phyloP scores from a whole-genome alignment of 805 yeast genomes.

The Starmerella sp. region DNA sequence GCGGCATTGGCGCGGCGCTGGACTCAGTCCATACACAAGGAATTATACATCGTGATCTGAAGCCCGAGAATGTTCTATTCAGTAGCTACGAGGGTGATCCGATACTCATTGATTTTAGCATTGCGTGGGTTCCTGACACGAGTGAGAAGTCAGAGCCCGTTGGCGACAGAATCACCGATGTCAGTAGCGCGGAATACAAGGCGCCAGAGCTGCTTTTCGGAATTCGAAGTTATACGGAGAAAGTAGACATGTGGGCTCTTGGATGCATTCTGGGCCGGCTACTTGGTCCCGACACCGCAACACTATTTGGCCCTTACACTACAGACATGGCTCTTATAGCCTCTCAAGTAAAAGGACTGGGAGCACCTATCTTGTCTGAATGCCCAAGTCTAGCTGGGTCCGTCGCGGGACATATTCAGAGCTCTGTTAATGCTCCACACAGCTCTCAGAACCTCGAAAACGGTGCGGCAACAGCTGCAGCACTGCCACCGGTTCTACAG shows the following conservation, averaged over 20 bases:
- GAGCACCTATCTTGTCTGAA: constrained; percentile 35
- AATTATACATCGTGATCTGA: constrained; percentile 36
- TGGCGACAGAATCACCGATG: constrained; percentile 36
- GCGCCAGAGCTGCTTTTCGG: constrained; percentile 68
- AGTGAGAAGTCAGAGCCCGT: constrained; percentile 11
- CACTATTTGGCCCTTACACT: constrained; percentile 33
- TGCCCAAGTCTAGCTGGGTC: constrained; percentile 20
- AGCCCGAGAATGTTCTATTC: constrained; percentile 67
- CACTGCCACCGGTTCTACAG: not conserved
- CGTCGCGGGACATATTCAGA: constrained; percentile 10
- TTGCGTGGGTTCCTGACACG: constrained; percentile 35
- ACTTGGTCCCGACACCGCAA: constrained; percentile 33
- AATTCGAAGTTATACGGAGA: constrained; percentile 39
- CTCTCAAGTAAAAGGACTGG: constrained; percentile 45
- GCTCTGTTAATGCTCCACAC: not conserved
- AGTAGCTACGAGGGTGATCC: constrained; percentile 29
- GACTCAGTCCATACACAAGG: constrained; percentile 22
- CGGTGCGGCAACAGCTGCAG: not conserved
- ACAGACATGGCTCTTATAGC: constrained; percentile 53
- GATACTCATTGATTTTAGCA: constrained; percentile 55
- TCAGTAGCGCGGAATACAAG: constrained; percentile 55
- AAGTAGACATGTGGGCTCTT: constrained; percentile 61
- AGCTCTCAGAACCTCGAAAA: not conserved
- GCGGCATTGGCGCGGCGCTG: constrained; percentile 22
- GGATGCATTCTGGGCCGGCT: constrained; percentile 53